Evolutionary conservation across 1,139 yeast species (phyloP).

Genomic region (Lodderomyces theae): DNA sequence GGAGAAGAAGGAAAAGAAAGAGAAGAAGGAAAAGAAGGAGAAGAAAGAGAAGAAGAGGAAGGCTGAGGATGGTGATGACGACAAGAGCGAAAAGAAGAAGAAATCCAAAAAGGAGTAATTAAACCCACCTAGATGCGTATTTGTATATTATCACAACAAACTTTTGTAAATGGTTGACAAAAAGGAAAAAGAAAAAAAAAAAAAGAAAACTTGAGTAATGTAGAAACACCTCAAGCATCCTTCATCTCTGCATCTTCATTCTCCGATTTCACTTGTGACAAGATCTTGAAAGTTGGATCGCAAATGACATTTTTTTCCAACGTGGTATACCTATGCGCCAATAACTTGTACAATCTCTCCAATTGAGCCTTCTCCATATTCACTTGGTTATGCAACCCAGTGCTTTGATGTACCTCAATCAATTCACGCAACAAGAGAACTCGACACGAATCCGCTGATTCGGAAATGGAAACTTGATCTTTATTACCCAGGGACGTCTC

Average conservation of each 20-base stretch:
- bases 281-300: slow-evolving; percentile 1
- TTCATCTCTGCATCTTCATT: neutral
- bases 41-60: slow-evolving; percentile 48
- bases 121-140: neutral
- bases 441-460: slow-evolving; percentile 22
- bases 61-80: slow-evolving; percentile 52
- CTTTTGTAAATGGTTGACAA: too few relatives aligned
- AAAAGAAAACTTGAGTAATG: neutral
- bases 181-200: too few relatives aligned
- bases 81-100: slow-evolving; percentile 49
- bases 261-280: neutral
- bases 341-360: slow-evolving; percentile 15
- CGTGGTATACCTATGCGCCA: slow-evolving; percentile 19
- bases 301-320: slow-evolving; percentile 12
- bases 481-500: neutral
- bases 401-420: slow-evolving; percentile 16
- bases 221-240: neutral
- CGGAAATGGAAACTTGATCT: slow-evolving; percentile 13
- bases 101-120: slow-evolving; percentile 27
- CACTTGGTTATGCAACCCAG: slow-evolving; percentile 25
- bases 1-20: slow-evolving; percentile 62
- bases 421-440: slow-evolving; percentile 22
- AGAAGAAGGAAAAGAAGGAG: slow-evolving; percentile 46
- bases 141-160: slow-evolving; percentile 9
- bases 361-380: slow-evolving; percentile 24